Base-by-base conservation (phyloP, 208 protist genomes). In the Crithidia fasciculata region DNA sequence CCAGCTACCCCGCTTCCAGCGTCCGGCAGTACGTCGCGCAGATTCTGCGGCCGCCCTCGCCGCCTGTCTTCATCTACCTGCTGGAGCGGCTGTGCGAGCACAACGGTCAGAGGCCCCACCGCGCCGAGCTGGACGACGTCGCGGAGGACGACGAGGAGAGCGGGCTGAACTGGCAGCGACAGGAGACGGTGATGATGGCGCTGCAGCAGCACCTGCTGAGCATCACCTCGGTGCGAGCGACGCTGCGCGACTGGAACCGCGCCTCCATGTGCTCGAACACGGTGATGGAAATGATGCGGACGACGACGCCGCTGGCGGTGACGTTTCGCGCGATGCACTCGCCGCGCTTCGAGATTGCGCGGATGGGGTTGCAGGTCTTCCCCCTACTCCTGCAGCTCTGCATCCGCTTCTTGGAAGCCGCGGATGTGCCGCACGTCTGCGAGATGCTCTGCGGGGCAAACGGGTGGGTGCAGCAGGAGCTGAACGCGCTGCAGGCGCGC, bases 121-220 rank as follows among this genome's bases (percentile, higher is more conserved):
- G 49, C 58, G 53, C 49, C 60, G 58, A 70, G 65, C 47, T 8
- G 53, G 67, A 80, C 49, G 64, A 58, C 59, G 59, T n/a, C 44
- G 50, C 19, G 50, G 45, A 45, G 40, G 59, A 62, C 13, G 56
- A 56, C 13, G 56, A 50, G 44, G 69, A 40, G 12, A 50, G 41
- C 6, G 56, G 57, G 59, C 49, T 73, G 39, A 78, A 77, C 75
- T 95, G 91, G 91, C 78, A 89, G 68, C 69, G 73, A 53, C 68
- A 82, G 47, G 91, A 95, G 74, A 92, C 88, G n/a, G 60, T 95
- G 36, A 83, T 95, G 57, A 95, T 95, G 88, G 87, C 87, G 56
- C 80, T 95, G 40, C 78, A 91, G 47, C 79, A 88, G 79, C 86
- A 93, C 53, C 80, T 91, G 19, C 55, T 71, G 66, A 65, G 72